Percentiles rank a stretch among this genome's conserved stretches.
phyloP scores from a whole-genome alignment of 2,329 filamentous ascomycete genomes.

The Cladophialophora immunda region DNA sequence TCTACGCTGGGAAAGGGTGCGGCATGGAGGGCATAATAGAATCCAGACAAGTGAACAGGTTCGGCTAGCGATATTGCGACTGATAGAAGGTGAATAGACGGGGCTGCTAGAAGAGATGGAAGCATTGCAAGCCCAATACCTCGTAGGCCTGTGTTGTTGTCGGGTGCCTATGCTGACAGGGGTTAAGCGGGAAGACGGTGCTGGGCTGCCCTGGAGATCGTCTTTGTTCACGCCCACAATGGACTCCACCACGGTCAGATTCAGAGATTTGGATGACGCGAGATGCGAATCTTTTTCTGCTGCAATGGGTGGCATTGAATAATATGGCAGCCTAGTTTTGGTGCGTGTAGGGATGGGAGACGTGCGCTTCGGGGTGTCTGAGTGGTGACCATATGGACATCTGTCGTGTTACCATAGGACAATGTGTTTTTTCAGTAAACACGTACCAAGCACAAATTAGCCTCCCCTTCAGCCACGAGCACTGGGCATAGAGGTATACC shows the following conservation, averaged over 20 bases:
- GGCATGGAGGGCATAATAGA: conserved; percentile 50
- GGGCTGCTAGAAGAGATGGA: conserved; percentile 8
- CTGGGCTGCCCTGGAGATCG: background rate
- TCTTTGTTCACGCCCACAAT: background rate
- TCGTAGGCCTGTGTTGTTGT: background rate
- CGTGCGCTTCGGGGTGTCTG: background rate
- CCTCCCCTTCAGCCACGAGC: too few relatives aligned
- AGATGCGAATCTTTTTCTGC: too few relatives aligned
- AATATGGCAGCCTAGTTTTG: background rate
- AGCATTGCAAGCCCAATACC: conserved; percentile 1
- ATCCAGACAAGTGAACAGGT: conserved; percentile 39
- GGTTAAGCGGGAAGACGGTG: background rate
- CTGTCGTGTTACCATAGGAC: background rate
- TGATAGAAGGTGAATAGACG: conserved; percentile 21
- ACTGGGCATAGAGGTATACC: too few relatives aligned
- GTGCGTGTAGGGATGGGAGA: background rate
- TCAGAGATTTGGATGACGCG: background rate
- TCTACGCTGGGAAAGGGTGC: conserved; percentile 55
- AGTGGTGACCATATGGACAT: background rate
- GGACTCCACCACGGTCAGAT: background rate
- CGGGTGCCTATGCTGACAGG: conserved; percentile 2
- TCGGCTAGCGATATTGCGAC: conserved; percentile 34
- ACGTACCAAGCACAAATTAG: background rate
- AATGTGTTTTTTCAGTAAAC: background rate
- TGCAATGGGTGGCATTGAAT: background rate